Percentiles rank a stretch among this genome's conserved stretches.
Evolutionary conservation across 129 eudicot species (phyloP).

Genomic region (Arctium minus): DNA sequence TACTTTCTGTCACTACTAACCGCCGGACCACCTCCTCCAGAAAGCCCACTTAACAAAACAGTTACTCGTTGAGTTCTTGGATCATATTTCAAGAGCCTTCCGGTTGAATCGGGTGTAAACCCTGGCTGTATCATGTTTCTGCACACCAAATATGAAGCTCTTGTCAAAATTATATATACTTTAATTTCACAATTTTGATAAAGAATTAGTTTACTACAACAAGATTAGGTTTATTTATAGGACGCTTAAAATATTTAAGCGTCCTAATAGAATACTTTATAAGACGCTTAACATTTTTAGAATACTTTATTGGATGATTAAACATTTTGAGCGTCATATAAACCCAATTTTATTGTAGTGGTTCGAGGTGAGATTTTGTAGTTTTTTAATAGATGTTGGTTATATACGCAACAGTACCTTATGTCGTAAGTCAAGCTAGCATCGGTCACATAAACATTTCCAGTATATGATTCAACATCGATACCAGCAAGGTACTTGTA

Average conservation of each 20-base stretch:
- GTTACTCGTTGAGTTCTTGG: constrained; percentile 19
- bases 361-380: no score
- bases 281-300: no score
- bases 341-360: no score
- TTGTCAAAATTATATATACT: not conserved
- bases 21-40: constrained; percentile 22
- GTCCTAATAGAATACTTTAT: no score
- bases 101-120: constrained; percentile 29
- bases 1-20: constrained; percentile 22
- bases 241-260: no score
- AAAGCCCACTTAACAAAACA: constrained; percentile 14
- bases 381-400: not conserved
- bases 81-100: constrained; percentile 23
- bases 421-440: constrained; percentile 27
- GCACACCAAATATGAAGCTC: not conserved
- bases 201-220: not conserved
- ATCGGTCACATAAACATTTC: constrained; percentile 24
- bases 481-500: constrained; percentile 22
- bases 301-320: no score
- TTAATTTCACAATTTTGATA: no score
- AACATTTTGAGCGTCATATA: no score
- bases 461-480: constrained; percentile 26
- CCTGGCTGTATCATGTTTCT: constrained; percentile 20
- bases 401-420: not conserved
- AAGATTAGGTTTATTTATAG: no score